Percentiles rank a stretch among this genome's conserved stretches.
Conservation (phyloP, 1,139 yeast genomes). For the Magnusiomyces sp. region DNA sequence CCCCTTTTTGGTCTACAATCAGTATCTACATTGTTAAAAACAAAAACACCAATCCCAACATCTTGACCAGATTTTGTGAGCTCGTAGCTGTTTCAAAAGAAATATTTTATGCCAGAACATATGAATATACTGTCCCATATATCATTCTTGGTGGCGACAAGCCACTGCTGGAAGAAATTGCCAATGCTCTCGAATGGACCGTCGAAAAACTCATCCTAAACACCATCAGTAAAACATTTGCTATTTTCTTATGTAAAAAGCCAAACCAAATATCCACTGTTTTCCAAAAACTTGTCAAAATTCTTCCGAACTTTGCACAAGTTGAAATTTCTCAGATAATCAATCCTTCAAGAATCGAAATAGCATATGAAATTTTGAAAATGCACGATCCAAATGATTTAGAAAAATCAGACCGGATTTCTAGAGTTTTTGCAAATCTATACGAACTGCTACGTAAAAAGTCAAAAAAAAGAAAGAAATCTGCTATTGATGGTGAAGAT, state of each 20-base stretch:
- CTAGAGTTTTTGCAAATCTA: background rate
- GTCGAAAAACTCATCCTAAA: conserved; percentile 25
- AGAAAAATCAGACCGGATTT: background rate
- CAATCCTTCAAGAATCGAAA: conserved; percentile 9
- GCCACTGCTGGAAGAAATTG: conserved; percentile 54
- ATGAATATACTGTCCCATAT: conserved; percentile 68
- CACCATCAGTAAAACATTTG: conserved; percentile 38
- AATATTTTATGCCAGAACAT: conserved; percentile 60
- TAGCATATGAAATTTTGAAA: conserved; percentile 14
- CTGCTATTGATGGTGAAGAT: background rate
- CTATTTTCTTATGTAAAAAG: conserved; percentile 32
- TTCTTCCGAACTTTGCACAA: conserved; percentile 38
- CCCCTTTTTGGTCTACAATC: conserved; percentile 74
- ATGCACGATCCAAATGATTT: conserved; percentile 11
- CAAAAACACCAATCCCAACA: conserved; percentile 40
- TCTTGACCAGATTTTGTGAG: conserved; percentile 53
- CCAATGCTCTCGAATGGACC: conserved; percentile 30
- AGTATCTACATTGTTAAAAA: conserved; percentile 56
- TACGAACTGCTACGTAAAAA: background rate
- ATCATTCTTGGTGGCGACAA: conserved; percentile 56
- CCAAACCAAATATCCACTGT: background rate
- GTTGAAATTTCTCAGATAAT: conserved; percentile 30
- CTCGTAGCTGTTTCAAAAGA: conserved; percentile 53
- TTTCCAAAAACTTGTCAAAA: conserved; percentile 43
- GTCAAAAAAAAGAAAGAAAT: no score